Base-by-base conservation (phyloP, 2,329 filamentous ascomycete species). In the Xylariaceae sp. region DNA sequence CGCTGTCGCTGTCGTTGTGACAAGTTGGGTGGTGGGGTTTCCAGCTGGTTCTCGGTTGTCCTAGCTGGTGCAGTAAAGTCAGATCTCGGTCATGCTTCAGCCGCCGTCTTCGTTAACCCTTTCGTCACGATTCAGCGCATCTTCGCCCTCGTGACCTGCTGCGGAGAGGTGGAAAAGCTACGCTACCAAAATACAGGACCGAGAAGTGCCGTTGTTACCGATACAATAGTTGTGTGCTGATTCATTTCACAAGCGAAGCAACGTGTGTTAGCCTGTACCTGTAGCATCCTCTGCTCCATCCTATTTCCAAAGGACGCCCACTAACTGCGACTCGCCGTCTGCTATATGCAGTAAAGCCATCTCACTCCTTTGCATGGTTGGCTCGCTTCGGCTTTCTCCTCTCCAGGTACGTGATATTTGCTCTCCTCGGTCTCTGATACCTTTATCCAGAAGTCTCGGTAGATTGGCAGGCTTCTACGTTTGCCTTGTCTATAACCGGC, bases 361-460 rank as follows among this genome's bases (percentile, higher is more conserved):
- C 23, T 37, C 52, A 42, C 39, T 29, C 26, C 23, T 32, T 42
- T 53, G 49, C 39, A 50, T 41, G 49, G 49, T 50, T 60, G 55
- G 52, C 50, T 53, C n/a, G n/a, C n/a, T n/a, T n/a, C 54, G 57
- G 42, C 35, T 60, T 36, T 41, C 52, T 45, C 42, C 18, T 45
- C 58, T 53, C 49, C 55, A 67, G 63, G 64, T 66, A 63, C 45
- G 64, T 64, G 51, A 52, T 59, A 54, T 44, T 58, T 53, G 16
- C 29, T 37, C 44, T 55, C 43, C 54, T 44, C 39, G 29, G 42
- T 55, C 56, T 55, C 53, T 49, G 45, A 58, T 63, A 59, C 49
- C 55, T 62, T 63, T 63, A 62, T 59, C 62, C 63, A 65, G 50
- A 29, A 36, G 40, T 63, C 55, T 62, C 65, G 64, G 67, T 60